Percentiles rank a stretch among this genome's conserved stretches.
phyloP scores from a whole-genome alignment of 495 filamentous ascomycete species.

The Copromyces sp. region DNA sequence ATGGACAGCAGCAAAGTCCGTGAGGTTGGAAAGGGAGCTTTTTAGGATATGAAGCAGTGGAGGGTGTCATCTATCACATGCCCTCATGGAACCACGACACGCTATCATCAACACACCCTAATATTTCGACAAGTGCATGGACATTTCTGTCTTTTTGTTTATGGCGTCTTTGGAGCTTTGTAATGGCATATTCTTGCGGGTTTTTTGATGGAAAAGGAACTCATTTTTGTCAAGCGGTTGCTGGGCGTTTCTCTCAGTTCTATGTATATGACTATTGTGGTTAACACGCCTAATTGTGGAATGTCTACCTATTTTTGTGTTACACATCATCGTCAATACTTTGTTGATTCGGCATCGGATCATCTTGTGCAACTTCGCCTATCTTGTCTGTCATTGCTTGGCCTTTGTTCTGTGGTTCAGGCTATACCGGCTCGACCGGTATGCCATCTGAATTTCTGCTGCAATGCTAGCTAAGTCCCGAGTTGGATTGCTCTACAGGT shows the following conservation, averaged over 20 bases:
- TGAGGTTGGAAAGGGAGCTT: neutral
- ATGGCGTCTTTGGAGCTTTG: neutral
- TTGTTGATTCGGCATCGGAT: neutral
- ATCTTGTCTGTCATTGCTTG: neutral
- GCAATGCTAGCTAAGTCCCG: neutral
- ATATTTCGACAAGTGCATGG: neutral
- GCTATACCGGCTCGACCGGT: neutral
- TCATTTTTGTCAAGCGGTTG: neutral
- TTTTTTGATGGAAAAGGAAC: neutral
- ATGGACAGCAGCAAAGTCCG: neutral
- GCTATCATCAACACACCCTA: neutral
- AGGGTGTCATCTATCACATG: neutral
- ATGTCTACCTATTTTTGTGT: neutral
- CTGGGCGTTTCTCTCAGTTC: neutral
- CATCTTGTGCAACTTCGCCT: neutral
- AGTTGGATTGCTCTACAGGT: neutral
- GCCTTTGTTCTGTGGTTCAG: neutral
- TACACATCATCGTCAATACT: neutral
- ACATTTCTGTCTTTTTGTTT: neutral
- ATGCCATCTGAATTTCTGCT: neutral
- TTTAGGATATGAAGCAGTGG: neutral
- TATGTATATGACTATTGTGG: neutral
- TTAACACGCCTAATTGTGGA: neutral
- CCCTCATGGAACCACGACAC: neutral
- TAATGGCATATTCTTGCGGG: neutral